These are phyloP conservation scores for Gossypium gossypioides DNA, from an alignment of 441 rosid genomes.

Conservation along the genomic window DNA sequence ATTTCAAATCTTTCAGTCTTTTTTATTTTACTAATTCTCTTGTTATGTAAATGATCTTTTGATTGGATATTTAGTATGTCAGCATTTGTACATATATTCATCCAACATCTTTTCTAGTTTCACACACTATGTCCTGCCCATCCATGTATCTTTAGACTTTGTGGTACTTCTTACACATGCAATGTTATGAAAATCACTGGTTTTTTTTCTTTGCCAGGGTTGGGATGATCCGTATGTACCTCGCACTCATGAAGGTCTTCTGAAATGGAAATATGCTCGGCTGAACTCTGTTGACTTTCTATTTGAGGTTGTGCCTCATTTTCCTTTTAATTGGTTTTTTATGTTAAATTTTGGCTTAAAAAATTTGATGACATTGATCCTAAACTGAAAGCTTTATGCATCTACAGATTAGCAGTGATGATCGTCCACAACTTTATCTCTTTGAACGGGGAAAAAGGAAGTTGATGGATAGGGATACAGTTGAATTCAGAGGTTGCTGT, in stretches of 20 bases:
- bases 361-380: neutral
- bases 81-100: neutral
- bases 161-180: no score
- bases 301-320: constrained; percentile 52
- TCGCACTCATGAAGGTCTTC: constrained; percentile 87
- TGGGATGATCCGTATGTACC: constrained; percentile 99
- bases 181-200: neutral
- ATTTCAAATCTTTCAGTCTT: neutral
- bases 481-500: constrained; percentile 60
- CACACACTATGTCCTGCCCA: neutral
- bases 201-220: constrained; percentile 40
- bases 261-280: constrained; percentile 94
- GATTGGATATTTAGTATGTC: neutral
- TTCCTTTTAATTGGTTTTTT: neutral
- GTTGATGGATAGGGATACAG: constrained; percentile 64
- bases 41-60: neutral
- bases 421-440: constrained; percentile 46
- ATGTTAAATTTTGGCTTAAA: constrained; percentile 5
- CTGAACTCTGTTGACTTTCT: constrained; percentile 95
- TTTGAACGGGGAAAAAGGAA: constrained; percentile 76
- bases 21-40: neutral
- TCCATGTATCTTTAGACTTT: neutral
- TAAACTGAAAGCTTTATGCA: constrained; percentile 11
- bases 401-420: constrained; percentile 38
- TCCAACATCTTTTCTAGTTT: neutral